Conservation (phyloP, 306 rosid genomes). For the Datisca glomerata region DNA sequence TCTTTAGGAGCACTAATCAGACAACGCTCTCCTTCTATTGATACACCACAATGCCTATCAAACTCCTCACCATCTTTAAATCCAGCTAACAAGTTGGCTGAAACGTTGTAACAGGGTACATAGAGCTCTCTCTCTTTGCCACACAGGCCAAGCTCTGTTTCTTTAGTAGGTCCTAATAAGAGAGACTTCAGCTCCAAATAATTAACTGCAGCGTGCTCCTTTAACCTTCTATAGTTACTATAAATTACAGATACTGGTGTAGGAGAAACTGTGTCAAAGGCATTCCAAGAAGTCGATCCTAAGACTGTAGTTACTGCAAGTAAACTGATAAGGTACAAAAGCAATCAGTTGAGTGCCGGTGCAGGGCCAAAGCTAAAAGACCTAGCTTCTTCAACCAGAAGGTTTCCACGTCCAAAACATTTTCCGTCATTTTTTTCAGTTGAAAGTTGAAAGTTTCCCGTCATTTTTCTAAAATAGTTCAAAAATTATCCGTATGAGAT, state of each 20-base stretch:
- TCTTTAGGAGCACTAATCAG: slow-evolving; percentile 95
- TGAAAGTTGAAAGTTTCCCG: too few species aligned
- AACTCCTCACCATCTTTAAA: slow-evolving; percentile 74
- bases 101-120: slow-evolving; percentile 90
- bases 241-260: slow-evolving; percentile 40
- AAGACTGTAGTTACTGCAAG: slow-evolving; percentile 65
- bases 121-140: slow-evolving; percentile 74
- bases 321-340: slow-evolving; percentile 47
- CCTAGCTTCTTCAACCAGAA: slow-evolving; percentile 65
- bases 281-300: slow-evolving; percentile 55
- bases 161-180: slow-evolving; percentile 33
- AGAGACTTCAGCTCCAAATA: slow-evolving; percentile 68
- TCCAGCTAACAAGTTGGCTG: slow-evolving; percentile 58
- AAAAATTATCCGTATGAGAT: too few species aligned
- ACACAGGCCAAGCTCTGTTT: slow-evolving; percentile 67
- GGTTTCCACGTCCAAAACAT: slow-evolving; percentile 94
- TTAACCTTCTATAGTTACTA: slow-evolving; percentile 75
- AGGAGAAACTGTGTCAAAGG: slow-evolving; percentile 31
- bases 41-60: slow-evolving; percentile 78
- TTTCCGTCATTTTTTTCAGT: too few species aligned
- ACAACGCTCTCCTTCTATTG: slow-evolving; percentile 40
- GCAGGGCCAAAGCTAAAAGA: slow-evolving; percentile 49
- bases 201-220: slow-evolving; percentile 80
- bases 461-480: too few species aligned
- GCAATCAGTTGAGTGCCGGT: slow-evolving; percentile 68